Conservation (phyloP, 371 early-diverging fungal species). For the Zopfochytrium polystomum region DNA sequence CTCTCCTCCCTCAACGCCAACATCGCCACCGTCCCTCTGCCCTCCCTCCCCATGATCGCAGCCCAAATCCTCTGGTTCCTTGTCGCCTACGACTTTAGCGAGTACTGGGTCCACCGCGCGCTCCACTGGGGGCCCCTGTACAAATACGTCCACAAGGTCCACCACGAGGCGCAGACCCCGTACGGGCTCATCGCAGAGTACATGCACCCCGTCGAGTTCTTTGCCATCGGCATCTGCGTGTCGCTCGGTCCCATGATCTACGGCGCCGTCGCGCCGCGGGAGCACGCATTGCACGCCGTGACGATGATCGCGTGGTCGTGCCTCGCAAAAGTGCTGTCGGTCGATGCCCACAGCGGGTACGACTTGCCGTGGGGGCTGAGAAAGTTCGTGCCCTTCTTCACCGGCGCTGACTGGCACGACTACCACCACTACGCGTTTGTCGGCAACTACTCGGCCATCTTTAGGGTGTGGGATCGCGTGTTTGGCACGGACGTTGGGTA, state of each 20-base stretch:
- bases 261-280: no score
- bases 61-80: constrained; percentile 69
- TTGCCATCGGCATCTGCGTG: constrained; percentile 37
- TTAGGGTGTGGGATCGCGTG: constrained; percentile 46
- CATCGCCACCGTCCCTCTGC: constrained; percentile 34
- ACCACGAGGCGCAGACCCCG: constrained; percentile 89
- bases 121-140: constrained; percentile 91
- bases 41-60: constrained; percentile 32
- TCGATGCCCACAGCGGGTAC: constrained; percentile 92
- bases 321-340: constrained; percentile 48
- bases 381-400: constrained; percentile 50
- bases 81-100: constrained; percentile 62
- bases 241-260: constrained; percentile 33
- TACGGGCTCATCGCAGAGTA: constrained; percentile 61
- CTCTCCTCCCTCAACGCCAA: no score
- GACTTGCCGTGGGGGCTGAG: no score
- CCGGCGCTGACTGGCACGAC: constrained; percentile 49
- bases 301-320: constrained; percentile 77
- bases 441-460: constrained; percentile 44
- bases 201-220: constrained; percentile 32
- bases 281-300: constrained; percentile 68
- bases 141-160: constrained; percentile 90
- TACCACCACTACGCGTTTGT: constrained; percentile 49
- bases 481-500: constrained; percentile 37
- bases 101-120: constrained; percentile 65